Evolutionary conservation across 495 filamentous ascomycete genomes (phyloP), one percentile per base, ranked within the genome.

Genomic region (Choiromyces venosus): DNA sequence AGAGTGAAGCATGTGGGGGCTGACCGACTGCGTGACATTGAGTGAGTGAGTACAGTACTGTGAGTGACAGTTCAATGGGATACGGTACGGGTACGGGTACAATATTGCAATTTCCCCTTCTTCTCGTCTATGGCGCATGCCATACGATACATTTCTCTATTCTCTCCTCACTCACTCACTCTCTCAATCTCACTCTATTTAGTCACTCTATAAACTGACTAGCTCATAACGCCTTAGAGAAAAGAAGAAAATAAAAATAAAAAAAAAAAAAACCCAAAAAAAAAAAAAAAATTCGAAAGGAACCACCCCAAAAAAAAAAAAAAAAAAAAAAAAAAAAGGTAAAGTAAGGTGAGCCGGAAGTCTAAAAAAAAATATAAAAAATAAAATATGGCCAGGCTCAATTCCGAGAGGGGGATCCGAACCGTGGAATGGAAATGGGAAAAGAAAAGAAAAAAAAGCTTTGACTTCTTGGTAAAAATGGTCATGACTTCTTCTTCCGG

Each of bases 351-450:
- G n/a, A n/a, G n/a, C n/a, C n/a, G n/a, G n/a, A 42, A 42, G 14
- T 42, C 40, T 42, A 42, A 42, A 39, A 39, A 10, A 39, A 39
- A 39, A n/a, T n/a, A n/a, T n/a, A 39, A 39, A 42, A 42, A 42
- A 42, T 16, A 18, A 42, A 14, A 42, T 18, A 10, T n/a, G 40
- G 9, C 40, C 25, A 61, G 6, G 25, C 7, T 61, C 52, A 29
- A 61, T 29, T 25, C n/a, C n/a, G 21, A 25, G n/a, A 25, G n/a
- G 52, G 52, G 12, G 52, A 74, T 70, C 75, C 66, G 75, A 77
- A 77, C 75, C 75, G 75, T 77, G 74, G 75, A 73, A 77, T 69
- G 71, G 74, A 61, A 29, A 9, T 12, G 25, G 52, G 42, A 0
- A 44, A 61, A 56, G 29, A 61, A 29, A 29, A 29, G 29, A 61